Percentiles rank a stretch among this genome's conserved stretches.
These are phyloP conservation scores for Fusarium euwallaceae DNA, from an alignment of 2,329 filamentous ascomycete genomes.

Conservation along the genomic window DNA sequence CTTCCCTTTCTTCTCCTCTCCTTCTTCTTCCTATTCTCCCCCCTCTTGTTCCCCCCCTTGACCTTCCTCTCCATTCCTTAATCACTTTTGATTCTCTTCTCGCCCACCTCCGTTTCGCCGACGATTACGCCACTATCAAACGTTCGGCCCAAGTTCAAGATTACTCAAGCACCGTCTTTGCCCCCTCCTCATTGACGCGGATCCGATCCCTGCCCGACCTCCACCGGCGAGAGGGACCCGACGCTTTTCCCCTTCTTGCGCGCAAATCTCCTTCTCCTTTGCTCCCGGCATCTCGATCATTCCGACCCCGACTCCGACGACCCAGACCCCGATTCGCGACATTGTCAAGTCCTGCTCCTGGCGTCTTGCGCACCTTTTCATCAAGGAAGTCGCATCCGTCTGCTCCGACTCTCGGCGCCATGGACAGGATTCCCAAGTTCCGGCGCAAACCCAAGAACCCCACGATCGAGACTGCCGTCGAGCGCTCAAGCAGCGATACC, in stretches of 20 bases:
- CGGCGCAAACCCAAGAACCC: slow-evolving; percentile 60
- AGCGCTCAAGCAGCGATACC: slow-evolving; percentile 49
- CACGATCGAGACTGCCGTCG: slow-evolving; percentile 57
- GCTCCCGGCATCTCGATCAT: slow-evolving; percentile 32
- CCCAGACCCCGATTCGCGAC: slow-evolving; percentile 13
- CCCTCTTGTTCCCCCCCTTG: slow-evolving; percentile 3
- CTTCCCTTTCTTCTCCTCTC: slow-evolving; percentile 8
- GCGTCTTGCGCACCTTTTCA: slow-evolving; percentile 26
- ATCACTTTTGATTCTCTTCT: slow-evolving; percentile 5
- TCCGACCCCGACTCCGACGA: slow-evolving; percentile 14
- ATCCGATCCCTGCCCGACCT: slow-evolving; percentile 41
- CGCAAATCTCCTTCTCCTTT: slow-evolving; percentile 35
- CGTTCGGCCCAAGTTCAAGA: slow-evolving; percentile 21
- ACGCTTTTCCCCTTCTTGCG: slow-evolving; percentile 40
- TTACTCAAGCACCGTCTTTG: slow-evolving; percentile 27
- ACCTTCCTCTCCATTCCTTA: slow-evolving; percentile 2
- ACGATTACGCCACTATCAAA: slow-evolving; percentile 29
- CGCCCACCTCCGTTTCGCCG: slow-evolving; percentile 13
- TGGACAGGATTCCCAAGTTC: slow-evolving; percentile 60
- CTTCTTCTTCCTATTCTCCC: slow-evolving; percentile 1
- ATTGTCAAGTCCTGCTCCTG: slow-evolving; percentile 29
- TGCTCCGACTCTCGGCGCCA: slow-evolving; percentile 38
- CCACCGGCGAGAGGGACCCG: slow-evolving; percentile 38
- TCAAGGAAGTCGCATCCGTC: slow-evolving; percentile 27
- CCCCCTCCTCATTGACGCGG: slow-evolving; percentile 38